Evolutionary conservation across 768 basidiomycete species (phyloP).

Genomic region (Macrolepiota fuliginosa): DNA sequence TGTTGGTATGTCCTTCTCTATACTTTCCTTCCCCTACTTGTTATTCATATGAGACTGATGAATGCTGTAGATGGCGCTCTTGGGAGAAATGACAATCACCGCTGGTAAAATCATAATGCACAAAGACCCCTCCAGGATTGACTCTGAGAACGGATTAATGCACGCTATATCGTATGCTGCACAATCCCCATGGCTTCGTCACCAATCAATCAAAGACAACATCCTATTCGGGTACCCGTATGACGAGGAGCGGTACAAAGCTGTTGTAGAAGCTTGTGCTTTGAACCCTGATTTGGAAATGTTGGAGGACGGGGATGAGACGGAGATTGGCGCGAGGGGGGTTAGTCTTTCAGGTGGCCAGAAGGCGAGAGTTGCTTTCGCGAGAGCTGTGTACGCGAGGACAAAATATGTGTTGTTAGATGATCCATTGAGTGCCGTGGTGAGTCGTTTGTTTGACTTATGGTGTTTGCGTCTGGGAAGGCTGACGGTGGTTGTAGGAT

Average conservation of each 20-base stretch:
- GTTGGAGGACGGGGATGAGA: constrained; percentile 82
- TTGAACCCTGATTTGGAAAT: constrained; percentile 77
- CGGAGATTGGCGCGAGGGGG: constrained; percentile 76
- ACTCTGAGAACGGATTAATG: constrained; percentile 53
- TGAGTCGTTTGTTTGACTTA: constrained; percentile 31
- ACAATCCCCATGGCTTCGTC: constrained; percentile 68
- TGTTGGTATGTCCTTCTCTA: constrained; percentile 48
- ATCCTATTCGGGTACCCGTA: constrained; percentile 75
- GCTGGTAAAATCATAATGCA: constrained; percentile 55
- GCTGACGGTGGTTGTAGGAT: constrained; percentile 18
- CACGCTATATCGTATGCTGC: constrained; percentile 70
- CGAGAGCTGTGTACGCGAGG: constrained; percentile 76
- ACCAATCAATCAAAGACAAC: constrained; percentile 77
- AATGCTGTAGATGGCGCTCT: constrained; percentile 54
- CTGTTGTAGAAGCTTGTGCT: constrained; percentile 81
- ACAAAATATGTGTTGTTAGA: constrained; percentile 72
- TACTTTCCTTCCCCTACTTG: not conserved
- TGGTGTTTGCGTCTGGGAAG: not conserved
- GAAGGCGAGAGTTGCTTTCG: constrained; percentile 82
- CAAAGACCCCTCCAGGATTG: constrained; percentile 58
- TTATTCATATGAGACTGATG: not conserved
- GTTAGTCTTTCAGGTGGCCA: constrained; percentile 75
- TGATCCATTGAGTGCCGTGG: constrained; percentile 81
- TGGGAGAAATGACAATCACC: constrained; percentile 67
- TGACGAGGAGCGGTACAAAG: constrained; percentile 71